Percentiles rank a stretch among this genome's conserved stretches.
phyloP scores from a whole-genome alignment of 345 rosid genomes.

The Hevea brasiliensis region DNA sequence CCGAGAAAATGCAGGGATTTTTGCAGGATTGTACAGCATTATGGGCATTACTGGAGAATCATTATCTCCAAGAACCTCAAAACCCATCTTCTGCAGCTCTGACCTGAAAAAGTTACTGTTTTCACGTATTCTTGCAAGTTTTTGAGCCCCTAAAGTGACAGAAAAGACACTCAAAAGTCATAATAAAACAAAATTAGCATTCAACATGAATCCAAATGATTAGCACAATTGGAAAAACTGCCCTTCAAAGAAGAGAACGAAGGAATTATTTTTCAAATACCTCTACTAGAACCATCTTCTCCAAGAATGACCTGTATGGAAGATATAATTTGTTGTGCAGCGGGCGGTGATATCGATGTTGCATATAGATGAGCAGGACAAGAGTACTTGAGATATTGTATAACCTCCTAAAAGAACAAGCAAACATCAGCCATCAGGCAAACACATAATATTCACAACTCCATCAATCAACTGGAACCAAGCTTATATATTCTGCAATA shows the following conservation, averaged over 20 bases:
- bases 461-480: not conserved
- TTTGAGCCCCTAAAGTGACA: constrained; percentile 66
- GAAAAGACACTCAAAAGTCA: constrained; percentile 8
- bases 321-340: constrained; percentile 81
- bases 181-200: not conserved
- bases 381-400: constrained; percentile 61
- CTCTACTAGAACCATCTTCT: constrained; percentile 54
- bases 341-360: constrained; percentile 85
- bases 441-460: not conserved
- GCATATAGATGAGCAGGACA: constrained; percentile 94
- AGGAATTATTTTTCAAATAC: no score
- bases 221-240: not conserved
- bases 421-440: not conserved
- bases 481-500: constrained; percentile 13
- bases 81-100: constrained; percentile 89
- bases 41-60: constrained; percentile 99
- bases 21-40: constrained; percentile 98
- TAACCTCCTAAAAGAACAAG: constrained; percentile 55
- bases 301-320: constrained; percentile 84
- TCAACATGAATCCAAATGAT: not conserved
- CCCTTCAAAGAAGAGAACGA: not conserved
- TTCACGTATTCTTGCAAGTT: constrained; percentile 84
- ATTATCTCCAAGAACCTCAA: constrained; percentile 94
- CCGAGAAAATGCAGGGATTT: constrained; percentile 94
- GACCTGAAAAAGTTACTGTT: constrained; percentile 94